Conservation (phyloP, 169 alveolate genomes). For the Cryptosporidium muris region DNA sequence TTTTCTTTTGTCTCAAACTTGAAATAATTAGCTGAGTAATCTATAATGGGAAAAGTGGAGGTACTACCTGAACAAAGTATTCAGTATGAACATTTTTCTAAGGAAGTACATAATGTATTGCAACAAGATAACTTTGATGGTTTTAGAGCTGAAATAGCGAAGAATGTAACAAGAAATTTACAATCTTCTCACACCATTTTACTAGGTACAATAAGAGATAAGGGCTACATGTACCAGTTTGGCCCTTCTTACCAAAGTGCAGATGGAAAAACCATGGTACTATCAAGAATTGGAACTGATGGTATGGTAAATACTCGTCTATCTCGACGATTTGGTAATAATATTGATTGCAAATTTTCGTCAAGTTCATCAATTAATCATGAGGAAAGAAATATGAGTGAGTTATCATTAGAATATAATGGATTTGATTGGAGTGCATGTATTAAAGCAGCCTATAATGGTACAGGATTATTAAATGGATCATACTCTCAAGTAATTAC, state of each 20-base stretch:
- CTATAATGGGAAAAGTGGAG: not conserved
- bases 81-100: constrained; percentile 81
- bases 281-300: constrained; percentile 84
- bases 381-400: constrained; percentile 85
- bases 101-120: constrained; percentile 85
- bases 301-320: constrained; percentile 83
- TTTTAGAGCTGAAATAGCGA: constrained; percentile 88
- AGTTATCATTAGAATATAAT: constrained; percentile 83
- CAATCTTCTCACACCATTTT: constrained; percentile 86
- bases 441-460: constrained; percentile 87
- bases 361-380: constrained; percentile 82
- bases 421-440: constrained; percentile 83
- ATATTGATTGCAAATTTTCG: constrained; percentile 81
- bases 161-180: constrained; percentile 81
- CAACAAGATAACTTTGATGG: constrained; percentile 91
- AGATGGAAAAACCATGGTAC: constrained; percentile 81
- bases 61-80: constrained; percentile 1
- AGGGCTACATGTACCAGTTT: constrained; percentile 87
- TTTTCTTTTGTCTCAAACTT: no score
- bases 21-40: not conserved
- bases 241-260: constrained; percentile 87
- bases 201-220: constrained; percentile 84
- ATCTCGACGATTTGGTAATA: constrained; percentile 74
- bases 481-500: constrained; percentile 85
- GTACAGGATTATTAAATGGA: constrained; percentile 87